Evolutionary conservation across 257 asterid species (phyloP).

Genomic region (Apocynum venetum): DNA sequence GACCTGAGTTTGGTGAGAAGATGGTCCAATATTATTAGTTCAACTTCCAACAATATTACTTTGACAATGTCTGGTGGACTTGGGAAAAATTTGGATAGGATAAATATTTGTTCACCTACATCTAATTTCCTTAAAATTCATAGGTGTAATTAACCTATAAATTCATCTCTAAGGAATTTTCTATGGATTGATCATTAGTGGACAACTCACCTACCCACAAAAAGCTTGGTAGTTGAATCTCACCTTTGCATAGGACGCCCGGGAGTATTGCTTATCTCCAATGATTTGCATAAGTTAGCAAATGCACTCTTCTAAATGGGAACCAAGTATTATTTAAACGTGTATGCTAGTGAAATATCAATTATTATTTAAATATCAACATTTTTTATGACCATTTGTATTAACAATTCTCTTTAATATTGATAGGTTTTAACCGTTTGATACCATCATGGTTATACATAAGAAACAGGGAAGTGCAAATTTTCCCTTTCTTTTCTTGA

Average conservation of each 20-base stretch:
- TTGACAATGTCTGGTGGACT: background rate
- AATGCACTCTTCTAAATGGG: no score
- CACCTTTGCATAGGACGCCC: background rate
- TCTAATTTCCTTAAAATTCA: background rate
- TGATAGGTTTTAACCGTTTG: no score
- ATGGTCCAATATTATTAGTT: slow-evolving; percentile 13
- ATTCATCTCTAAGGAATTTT: background rate
- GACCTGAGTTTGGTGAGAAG: slow-evolving; percentile 20
- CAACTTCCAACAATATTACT: slow-evolving; percentile 24
- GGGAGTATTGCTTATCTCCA: no score
- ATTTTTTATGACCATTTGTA: no score
- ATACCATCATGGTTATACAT: no score
- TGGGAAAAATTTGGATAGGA: background rate
- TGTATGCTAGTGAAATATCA: no score
- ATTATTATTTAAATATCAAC: no score
- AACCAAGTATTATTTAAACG: no score
- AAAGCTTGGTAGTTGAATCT: background rate
- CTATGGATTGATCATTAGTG: background rate
- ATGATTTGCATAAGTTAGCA: no score
- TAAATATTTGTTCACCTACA: background rate
- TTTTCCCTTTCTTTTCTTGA: background rate
- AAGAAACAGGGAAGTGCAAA: background rate
- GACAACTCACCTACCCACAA: slow-evolving; percentile 1
- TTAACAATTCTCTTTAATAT: no score
- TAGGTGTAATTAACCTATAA: background rate